Conservation (phyloP, 106 monocot species). For the Acanthochlamys bracteata region DNA sequence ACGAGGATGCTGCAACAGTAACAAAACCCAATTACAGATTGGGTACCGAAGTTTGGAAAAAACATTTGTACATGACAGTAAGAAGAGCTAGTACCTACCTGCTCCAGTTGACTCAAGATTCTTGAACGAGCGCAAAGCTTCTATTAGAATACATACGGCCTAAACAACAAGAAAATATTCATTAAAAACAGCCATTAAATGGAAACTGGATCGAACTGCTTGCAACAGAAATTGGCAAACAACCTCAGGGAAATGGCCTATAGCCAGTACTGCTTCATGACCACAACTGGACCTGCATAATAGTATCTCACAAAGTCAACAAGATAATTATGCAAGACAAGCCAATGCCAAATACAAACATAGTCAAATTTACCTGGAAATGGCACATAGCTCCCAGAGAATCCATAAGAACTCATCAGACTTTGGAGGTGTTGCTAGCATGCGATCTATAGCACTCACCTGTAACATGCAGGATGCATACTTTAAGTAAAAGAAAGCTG, state of each 20-base stretch:
- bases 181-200: background rate
- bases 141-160: slow-evolving; percentile 69
- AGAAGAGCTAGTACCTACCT: too few relatives aligned
- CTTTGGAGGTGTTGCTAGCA: slow-evolving; percentile 45
- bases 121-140: slow-evolving; percentile 64
- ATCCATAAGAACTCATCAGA: slow-evolving; percentile 90
- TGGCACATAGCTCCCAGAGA: slow-evolving; percentile 89
- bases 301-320: background rate
- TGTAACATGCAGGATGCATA: slow-evolving; percentile 6
- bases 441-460: slow-evolving; percentile 66
- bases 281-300: slow-evolving; percentile 80
- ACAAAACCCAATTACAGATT: too few relatives aligned
- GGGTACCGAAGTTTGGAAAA: too few relatives aligned
- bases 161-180: slow-evolving; percentile 15
- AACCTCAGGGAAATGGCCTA: slow-evolving; percentile 82
- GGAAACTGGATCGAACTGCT: background rate
- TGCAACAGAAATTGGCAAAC: background rate
- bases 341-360: background rate
- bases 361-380: slow-evolving; percentile 57
- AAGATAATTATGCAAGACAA: slow-evolving; percentile 6
- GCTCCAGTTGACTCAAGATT: slow-evolving; percentile 40
- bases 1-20: slow-evolving; percentile 51
- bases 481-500: background rate
- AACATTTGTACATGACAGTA: too few relatives aligned
- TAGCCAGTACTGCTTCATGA: slow-evolving; percentile 74